Conservation (phyloP, 345 rosid genomes). For the Salix arbutifolia region DNA sequence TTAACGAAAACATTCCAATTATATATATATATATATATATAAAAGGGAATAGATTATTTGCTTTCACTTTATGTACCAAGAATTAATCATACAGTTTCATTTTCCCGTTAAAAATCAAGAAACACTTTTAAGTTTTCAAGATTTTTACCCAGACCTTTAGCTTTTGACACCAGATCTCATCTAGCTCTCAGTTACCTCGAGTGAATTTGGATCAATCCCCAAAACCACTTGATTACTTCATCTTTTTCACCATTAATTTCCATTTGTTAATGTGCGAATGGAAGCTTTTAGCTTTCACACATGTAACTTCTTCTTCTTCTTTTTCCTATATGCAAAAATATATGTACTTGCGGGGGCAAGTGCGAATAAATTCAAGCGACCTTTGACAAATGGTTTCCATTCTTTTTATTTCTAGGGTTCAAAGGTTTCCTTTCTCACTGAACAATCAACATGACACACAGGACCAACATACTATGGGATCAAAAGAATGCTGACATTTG, state of each 20-base stretch:
- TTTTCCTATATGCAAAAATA: too few species aligned
- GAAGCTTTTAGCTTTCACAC: neutral
- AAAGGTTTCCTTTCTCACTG: neutral
- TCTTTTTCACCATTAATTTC: neutral
- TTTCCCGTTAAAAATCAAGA: too few species aligned
- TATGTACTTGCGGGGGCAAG: neutral
- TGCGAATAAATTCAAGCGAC: neutral
- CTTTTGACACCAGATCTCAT: neutral
- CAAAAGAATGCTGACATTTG: neutral
- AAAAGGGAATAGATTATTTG: too few species aligned
- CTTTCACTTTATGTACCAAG: too few species aligned
- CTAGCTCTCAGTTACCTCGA: neutral
- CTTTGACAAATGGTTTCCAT: neutral
- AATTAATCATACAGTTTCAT: too few species aligned
- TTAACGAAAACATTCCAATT: too few species aligned
- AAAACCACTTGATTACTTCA: neutral
- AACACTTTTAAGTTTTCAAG: neutral
- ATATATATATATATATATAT: too few species aligned
- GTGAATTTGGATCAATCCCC: neutral
- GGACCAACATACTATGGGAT: neutral
- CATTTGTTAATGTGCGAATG: neutral
- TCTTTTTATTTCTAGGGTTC: neutral
- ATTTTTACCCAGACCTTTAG: neutral
- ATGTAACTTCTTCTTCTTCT: neutral
- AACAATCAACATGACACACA: neutral